Conservation (phyloP, 352 stramenopile species). For the Phytophthora ramorum region DNA sequence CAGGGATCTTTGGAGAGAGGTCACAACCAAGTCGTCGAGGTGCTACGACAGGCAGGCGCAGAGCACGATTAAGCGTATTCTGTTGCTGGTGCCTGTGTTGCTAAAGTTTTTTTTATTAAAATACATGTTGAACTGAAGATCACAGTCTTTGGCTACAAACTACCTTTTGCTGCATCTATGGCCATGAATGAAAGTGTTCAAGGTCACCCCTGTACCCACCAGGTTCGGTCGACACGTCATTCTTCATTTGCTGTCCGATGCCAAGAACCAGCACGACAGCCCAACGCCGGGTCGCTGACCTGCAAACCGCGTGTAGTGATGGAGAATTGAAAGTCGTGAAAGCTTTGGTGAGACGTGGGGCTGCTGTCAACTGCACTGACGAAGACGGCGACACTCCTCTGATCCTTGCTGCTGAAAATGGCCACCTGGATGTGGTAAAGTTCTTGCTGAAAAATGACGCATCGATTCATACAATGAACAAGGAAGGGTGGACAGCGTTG, state of each 20-base stretch:
- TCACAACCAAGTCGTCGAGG: conserved; percentile 1
- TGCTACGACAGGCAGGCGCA: background rate
- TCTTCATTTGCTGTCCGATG: background rate
- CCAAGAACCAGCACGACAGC: background rate
- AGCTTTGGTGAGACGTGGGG: background rate
- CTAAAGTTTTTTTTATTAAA: background rate
- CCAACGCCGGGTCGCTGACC: background rate
- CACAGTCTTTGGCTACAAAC: too few relatives aligned
- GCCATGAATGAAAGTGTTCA: too few relatives aligned
- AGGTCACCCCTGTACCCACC: too few relatives aligned
- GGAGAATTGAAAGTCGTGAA: background rate
- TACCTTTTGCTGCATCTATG: background rate
- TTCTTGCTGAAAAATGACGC: conserved; percentile 3
- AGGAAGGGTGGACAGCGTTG: conserved; percentile 4
- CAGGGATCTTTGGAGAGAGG: background rate
- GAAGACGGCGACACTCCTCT: conserved; percentile 3
- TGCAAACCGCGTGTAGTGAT: background rate
- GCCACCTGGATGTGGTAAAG: background rate
- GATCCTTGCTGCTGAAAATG: conserved; percentile 1
- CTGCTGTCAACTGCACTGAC: background rate
- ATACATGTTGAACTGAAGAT: too few relatives aligned
- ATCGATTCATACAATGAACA: background rate
- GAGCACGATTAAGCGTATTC: too few relatives aligned
- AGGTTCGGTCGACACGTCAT: background rate
- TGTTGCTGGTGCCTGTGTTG: too few relatives aligned